These are phyloP conservation scores for Sclerotinia minor DNA, from an alignment of 2,329 filamentous ascomycete genomes.

Conservation along the genomic window DNA sequence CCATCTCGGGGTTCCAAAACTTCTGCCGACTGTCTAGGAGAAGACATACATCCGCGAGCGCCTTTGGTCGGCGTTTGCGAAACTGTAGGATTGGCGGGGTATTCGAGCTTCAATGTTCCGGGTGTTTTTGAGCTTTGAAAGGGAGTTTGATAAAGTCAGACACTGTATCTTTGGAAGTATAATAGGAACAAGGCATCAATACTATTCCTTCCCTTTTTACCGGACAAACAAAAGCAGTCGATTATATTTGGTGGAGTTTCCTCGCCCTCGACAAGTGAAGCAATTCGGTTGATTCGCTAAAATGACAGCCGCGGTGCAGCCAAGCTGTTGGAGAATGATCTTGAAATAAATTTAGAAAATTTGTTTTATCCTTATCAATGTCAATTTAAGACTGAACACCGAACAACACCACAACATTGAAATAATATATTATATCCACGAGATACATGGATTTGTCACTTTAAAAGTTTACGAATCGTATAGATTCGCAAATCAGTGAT, in stretches of 20 bases:
- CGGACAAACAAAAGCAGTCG: background rate
- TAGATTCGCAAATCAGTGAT: slow-evolving; percentile 43
- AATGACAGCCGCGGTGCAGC: slow-evolving; percentile 17
- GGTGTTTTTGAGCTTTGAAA: slow-evolving; percentile 19
- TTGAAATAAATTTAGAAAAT: slow-evolving; percentile 12
- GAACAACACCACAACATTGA: slow-evolving; percentile 13
- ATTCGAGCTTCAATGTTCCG: slow-evolving; percentile 25
- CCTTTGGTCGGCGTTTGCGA: slow-evolving; percentile 36
- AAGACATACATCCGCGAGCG: slow-evolving; percentile 41
- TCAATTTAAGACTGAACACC: background rate
- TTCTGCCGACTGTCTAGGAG: slow-evolving; percentile 37
- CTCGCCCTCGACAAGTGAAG: slow-evolving; percentile 9
- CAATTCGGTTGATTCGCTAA: slow-evolving; percentile 25
- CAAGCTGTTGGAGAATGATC: background rate
- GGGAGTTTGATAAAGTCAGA: background rate
- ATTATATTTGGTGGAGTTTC: slow-evolving; percentile 13
- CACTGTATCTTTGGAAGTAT: background rate
- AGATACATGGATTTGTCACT: background rate
- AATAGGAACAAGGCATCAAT: slow-evolving; percentile 1
- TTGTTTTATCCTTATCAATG: background rate
- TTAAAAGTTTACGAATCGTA: slow-evolving; percentile 4
- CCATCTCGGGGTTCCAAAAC: slow-evolving; percentile 34
- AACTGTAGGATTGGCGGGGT: slow-evolving; percentile 38
- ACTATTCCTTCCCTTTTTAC: background rate
- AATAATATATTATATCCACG: background rate